phyloP scores from a whole-genome alignment of 768 basidiomycete species.

The Kwoniella sp. region DNA sequence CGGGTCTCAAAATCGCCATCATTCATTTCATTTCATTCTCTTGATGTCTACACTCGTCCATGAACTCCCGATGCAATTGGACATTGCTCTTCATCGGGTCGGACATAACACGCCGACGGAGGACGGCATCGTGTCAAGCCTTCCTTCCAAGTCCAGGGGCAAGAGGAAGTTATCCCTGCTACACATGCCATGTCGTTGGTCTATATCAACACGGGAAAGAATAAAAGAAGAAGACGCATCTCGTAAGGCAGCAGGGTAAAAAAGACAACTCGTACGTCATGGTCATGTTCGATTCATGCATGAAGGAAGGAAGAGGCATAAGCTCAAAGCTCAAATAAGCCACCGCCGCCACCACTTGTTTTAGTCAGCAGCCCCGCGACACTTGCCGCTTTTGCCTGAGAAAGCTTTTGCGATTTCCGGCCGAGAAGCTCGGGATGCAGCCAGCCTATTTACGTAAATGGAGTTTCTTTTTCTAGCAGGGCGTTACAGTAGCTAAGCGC shows the following conservation, averaged over 20 bases:
- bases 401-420: background rate
- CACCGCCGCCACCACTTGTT: background rate
- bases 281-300: background rate
- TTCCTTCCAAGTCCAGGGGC: too few species aligned
- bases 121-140: too few species aligned
- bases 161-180: background rate
- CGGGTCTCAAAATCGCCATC: too few species aligned
- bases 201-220: background rate
- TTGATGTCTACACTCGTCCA: background rate
- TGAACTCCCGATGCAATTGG: background rate
- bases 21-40: background rate
- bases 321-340: background rate
- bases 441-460: too few species aligned
- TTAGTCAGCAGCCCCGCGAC: too few species aligned
- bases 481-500: too few species aligned
- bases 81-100: background rate
- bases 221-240: background rate
- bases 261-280: background rate
- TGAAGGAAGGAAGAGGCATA: too few species aligned
- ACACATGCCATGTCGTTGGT: slow-evolving; percentile 1
- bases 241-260: background rate
- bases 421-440: background rate
- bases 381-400: background rate
- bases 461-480: too few species aligned
- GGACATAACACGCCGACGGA: background rate